phyloP scores from a whole-genome alignment of 2,329 filamentous ascomycete species.

The Cercospora zeae-maydis region DNA sequence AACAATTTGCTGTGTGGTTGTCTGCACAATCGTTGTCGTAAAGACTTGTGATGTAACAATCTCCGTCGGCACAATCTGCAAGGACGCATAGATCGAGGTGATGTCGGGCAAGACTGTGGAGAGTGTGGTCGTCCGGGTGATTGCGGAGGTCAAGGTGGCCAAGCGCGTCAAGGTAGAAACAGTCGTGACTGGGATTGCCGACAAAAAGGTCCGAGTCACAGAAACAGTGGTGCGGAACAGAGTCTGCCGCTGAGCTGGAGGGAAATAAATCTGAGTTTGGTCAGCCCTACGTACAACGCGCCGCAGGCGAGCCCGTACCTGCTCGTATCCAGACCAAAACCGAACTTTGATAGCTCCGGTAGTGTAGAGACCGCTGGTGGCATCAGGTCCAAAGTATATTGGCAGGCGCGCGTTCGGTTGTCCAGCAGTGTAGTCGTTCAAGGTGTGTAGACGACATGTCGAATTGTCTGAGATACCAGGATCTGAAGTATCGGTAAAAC shows the following conservation, averaged over 20 bases:
- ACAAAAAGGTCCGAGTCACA: neutral
- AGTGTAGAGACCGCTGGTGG: neutral
- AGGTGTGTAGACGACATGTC: no score
- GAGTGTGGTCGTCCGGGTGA: neutral
- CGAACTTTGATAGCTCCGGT: neutral
- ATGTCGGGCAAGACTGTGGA: neutral
- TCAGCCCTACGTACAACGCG: no score
- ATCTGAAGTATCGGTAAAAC: no score
- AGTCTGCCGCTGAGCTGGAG: no score
- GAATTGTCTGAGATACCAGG: no score
- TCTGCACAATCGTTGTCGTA: neutral
- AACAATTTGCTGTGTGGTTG: neutral
- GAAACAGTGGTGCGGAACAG: neutral
- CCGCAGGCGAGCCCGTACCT: no score
- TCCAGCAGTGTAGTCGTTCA: no score
- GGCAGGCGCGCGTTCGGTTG: neutral
- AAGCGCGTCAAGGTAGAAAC: neutral
- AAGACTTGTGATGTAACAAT: neutral
- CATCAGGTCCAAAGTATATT: neutral
- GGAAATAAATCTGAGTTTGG: no score
- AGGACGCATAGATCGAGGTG: neutral
- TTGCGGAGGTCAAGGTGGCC: neutral
- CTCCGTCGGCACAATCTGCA: neutral
- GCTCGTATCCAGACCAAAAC: neutral
- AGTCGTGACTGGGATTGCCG: neutral